A percentile compares a stretch with the other conserved stretches of the same genome.
phyloP scores from a whole-genome alignment of 257 asterid genomes.

The Solanum gracilifrons region DNA sequence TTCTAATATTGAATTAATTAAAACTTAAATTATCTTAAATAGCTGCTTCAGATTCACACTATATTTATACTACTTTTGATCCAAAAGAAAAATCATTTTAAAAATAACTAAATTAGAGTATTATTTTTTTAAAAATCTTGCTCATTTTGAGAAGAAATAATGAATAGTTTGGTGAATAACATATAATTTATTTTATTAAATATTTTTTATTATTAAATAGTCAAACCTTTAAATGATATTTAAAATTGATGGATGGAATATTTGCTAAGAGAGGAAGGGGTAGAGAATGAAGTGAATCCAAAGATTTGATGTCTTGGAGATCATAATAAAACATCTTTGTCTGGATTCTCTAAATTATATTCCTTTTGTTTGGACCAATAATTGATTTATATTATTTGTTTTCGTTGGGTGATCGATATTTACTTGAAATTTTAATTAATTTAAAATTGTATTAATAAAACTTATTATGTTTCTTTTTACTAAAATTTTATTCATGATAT shows the following conservation, averaged over 20 bases:
- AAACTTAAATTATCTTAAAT: too few relatives aligned
- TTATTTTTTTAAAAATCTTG: too few relatives aligned
- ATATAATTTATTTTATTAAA: too few relatives aligned
- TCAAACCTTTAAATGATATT: neutral
- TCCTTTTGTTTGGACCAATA: neutral
- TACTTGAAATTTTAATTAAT: too few relatives aligned
- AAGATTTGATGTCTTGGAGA: neutral
- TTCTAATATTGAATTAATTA: neutral
- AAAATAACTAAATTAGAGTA: too few relatives aligned
- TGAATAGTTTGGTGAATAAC: too few relatives aligned
- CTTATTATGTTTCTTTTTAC: too few relatives aligned
- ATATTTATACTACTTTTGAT: neutral
- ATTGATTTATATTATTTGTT: neutral
- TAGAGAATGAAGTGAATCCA: neutral
- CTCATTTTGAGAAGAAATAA: neutral
- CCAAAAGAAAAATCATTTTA: neutral
- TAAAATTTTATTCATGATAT: neutral
- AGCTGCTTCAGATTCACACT: neutral
- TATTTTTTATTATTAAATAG: neutral
- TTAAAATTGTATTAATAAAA: neutral
- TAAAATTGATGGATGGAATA: neutral
- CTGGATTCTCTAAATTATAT: neutral
- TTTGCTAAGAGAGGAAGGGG: neutral
- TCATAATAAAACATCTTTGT: neutral
- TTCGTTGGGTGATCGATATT: neutral